A percentile compares a stretch with the other conserved stretches of the same genome.
Evolutionary conservation across 2,329 filamentous ascomycete species (phyloP).

Genomic region (Fusarium nurragi): DNA sequence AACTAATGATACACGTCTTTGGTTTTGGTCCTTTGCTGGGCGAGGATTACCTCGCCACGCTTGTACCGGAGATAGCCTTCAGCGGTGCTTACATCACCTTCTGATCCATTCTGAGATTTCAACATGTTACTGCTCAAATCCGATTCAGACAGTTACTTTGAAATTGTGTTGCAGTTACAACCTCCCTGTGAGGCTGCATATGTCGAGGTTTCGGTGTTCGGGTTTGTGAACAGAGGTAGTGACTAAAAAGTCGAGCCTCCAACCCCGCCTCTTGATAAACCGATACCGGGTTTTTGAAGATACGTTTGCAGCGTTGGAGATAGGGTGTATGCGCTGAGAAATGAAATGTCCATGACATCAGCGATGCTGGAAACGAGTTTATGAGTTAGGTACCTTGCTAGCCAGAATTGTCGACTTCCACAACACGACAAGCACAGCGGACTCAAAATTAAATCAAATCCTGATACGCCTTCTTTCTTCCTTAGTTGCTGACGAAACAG

Average conservation of each 20-base stretch:
- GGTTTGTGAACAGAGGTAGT: constrained; percentile 1
- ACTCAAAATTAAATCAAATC: background rate
- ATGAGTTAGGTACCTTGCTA: constrained; percentile 4
- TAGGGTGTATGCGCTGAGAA: constrained; percentile 24
- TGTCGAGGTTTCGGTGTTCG: constrained; percentile 14
- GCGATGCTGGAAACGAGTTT: constrained; percentile 3
- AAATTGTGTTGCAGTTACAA: constrained; percentile 5
- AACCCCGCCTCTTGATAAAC: constrained; percentile 28
- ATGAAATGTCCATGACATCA: constrained; percentile 26
- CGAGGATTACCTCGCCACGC: constrained; percentile 16
- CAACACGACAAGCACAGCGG: background rate
- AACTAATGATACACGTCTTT: background rate
- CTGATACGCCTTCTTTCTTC: constrained; percentile 12
- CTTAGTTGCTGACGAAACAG: constrained; percentile 17
- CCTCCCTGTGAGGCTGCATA: constrained; percentile 4
- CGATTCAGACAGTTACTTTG: background rate
- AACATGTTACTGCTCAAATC: background rate
- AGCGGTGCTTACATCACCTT: constrained; percentile 32
- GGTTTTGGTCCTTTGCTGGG: background rate
- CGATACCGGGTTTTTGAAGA: constrained; percentile 19
- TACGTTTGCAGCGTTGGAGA: constrained; percentile 22
- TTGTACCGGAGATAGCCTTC: constrained; percentile 5
- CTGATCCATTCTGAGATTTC: constrained; percentile 18
- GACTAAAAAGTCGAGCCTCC: background rate
- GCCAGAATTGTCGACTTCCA: background rate